Evolutionary conservation across 139 green algal species (phyloP), one percentile per base, ranked within the genome.

Genomic region (Chlorella sorokiniana): DNA sequence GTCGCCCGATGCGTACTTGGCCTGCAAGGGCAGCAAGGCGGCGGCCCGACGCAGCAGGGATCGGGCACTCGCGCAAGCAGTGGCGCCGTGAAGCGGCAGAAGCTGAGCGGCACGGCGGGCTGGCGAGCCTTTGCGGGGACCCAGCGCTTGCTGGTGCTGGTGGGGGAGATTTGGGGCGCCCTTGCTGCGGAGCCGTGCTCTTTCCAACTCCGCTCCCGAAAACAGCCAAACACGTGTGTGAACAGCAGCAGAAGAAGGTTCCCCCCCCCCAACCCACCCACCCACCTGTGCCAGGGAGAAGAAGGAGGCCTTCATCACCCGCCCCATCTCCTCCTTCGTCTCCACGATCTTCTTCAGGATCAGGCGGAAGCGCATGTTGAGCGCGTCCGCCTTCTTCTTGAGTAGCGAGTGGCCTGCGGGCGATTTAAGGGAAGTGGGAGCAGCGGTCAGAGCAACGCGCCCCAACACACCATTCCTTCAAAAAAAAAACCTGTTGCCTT

Each of bases 351-450:
- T 92, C 77, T 93, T 94, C 7, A 97, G 89, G 41, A 98, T 93
- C 76, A 90, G 86, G 18, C 93, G 85, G 73, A 96, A 89, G 7
- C 94, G 91, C 87, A 99, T 92, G 23, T 94, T 98, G 65, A 99
- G 88, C 10, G 97, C 97, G 85, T 99, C 97, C 5, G 95, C 97
- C 81, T 99, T 99, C 91, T 99, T 99, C 89, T 99, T 99, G 33
- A 99, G 89, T 69, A 99, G 90, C 51, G 94, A 91, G 79, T 99
- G 95, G 2, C 96, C 73, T 79, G 73, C n/a, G 16, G n/a, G 63
- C 9, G 63, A 25, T 22, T 22, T 3, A 7, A 25, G 22, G n/a
- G 61, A 22, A 68, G 3, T 33, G 35, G 2, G 3, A 10, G 33
- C 11, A 10, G 63, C 35, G 63, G 63, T 11, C 14, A 16, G 48